Evolutionary conservation across 2,329 filamentous ascomycete species (phyloP).

Genomic region (Aureobasidium sp.): DNA sequence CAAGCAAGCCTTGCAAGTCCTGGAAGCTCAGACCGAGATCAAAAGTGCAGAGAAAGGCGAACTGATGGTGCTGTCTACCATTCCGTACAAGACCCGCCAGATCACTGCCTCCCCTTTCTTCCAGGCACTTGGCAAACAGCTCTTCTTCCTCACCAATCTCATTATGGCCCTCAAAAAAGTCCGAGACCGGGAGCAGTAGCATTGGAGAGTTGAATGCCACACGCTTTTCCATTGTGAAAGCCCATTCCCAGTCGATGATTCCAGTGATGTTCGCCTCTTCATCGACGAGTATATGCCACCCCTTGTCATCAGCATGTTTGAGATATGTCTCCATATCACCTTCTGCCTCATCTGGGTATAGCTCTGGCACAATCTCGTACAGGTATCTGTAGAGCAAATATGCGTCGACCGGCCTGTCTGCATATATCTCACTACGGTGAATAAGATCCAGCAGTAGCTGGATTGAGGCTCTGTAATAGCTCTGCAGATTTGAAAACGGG

Average conservation of each 20-base stretch:
- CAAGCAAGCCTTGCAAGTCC: not conserved
- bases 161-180: not conserved
- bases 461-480: not conserved
- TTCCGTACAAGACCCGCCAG: not conserved
- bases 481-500: not conserved
- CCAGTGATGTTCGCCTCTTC: not conserved
- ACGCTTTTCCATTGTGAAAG: not conserved
- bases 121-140: not conserved
- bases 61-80: not conserved
- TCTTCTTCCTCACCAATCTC: not conserved
- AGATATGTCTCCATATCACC: not conserved
- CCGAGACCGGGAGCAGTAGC: not conserved
- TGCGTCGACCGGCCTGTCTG: not conserved
- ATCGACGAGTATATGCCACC: not conserved
- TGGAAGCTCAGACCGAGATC: not conserved
- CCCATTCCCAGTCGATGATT: conserved; percentile 1
- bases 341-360: not conserved
- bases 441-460: not conserved
- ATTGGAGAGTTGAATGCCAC: not conserved
- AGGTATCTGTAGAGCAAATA: not conserved
- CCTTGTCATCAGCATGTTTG: not conserved
- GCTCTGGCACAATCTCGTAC: not conserved
- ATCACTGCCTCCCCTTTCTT: not conserved
- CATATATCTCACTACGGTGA: not conserved
- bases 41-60: not conserved